Base-by-base conservation (phyloP, 805 yeast genomes). In the Saturnispora besseyi region DNA sequence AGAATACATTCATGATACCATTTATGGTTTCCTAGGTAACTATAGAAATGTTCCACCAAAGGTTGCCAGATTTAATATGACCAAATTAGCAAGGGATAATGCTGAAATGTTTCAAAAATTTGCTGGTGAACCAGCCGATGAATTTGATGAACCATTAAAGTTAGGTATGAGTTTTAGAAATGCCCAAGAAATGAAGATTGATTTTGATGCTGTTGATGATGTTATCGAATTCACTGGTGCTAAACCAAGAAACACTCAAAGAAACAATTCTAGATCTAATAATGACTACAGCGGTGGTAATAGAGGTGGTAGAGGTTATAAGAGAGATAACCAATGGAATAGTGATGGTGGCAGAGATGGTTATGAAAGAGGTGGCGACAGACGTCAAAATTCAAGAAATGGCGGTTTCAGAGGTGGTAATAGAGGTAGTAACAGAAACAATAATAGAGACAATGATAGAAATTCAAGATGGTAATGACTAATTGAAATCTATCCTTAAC, bases 31-130 rank as follows among this genome's bases (percentile, higher is more conserved):
- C 21, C 44, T 57, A 22, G 53, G 54, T 44, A 55, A 57, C 29
- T 59, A 55, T 31, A 34, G 48, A 8, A 57, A 61, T 24, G 51
- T 61, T 44, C 62, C 68, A 46, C 36, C 47, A 12, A 33, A 50
- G 15, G 54, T 48, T 66, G 68, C 53, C 50, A 62, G 63, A 24
- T 57, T 73, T 37, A 57, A 65, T 48, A 60, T 62, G 44, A 56
- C 57, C 10, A 63, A 58, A 15, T 52, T 68, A 18, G 59, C 71
- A 26, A 58, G 60, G 21, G 74, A 71, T 51, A 55, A 66, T 30
- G 57, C 65, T 24, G 57, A 60, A 26, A 59, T 68, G 46, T 53
- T 63, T 62, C 33, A 60, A 52, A 52, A 62, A 53, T 41, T 65
- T 48, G 42, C 54, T 2, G 62, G 60, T 55, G 49, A 48, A 13